Percentiles rank a stretch among this genome's conserved stretches.
Evolutionary conservation across 805 yeast species (phyloP).

Genomic region (Candida pini): DNA sequence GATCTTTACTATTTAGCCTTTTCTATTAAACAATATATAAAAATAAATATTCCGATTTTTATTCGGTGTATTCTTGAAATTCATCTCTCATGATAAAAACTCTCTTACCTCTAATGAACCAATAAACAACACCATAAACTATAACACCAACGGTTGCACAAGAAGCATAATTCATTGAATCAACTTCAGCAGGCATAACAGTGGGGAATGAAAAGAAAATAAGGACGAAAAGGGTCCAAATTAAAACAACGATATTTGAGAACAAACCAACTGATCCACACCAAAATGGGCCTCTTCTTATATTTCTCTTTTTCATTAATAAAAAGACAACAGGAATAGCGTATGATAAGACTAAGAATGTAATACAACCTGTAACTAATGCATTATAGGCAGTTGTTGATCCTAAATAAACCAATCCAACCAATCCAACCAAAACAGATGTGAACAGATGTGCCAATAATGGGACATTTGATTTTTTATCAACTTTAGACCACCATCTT

Average conservation of each 20-base stretch:
- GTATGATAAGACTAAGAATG: slow-evolving; percentile 54
- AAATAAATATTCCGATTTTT: slow-evolving; percentile 3
- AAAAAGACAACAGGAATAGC: slow-evolving; percentile 48
- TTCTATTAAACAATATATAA: background rate
- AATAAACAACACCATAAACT: slow-evolving; percentile 41
- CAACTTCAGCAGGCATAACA: slow-evolving; percentile 52
- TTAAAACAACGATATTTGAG: slow-evolving; percentile 43
- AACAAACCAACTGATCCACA: slow-evolving; percentile 48
- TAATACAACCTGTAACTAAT: slow-evolving; percentile 55
- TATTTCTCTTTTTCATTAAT: slow-evolving; percentile 44
- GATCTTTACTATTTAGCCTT: background rate
- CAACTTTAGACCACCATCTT: slow-evolving; percentile 42
- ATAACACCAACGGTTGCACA: slow-evolving; percentile 48
- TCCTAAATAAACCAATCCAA: slow-evolving; percentile 60
- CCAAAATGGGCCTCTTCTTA: slow-evolving; percentile 66
- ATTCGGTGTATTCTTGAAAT: slow-evolving; percentile 3
- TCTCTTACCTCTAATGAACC: slow-evolving; percentile 38
- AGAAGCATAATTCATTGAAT: slow-evolving; percentile 63
- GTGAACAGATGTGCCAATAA: slow-evolving; percentile 54
- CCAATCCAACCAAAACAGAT: slow-evolving; percentile 43
- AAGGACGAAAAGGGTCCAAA: slow-evolving; percentile 55
- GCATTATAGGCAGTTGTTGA: slow-evolving; percentile 65
- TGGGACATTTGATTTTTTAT: slow-evolving; percentile 47
- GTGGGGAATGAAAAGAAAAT: slow-evolving; percentile 64
- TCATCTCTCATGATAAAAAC: slow-evolving; percentile 15